phyloP scores from a whole-genome alignment of 306 rosid species.

The Pyrus bretschneideri region DNA sequence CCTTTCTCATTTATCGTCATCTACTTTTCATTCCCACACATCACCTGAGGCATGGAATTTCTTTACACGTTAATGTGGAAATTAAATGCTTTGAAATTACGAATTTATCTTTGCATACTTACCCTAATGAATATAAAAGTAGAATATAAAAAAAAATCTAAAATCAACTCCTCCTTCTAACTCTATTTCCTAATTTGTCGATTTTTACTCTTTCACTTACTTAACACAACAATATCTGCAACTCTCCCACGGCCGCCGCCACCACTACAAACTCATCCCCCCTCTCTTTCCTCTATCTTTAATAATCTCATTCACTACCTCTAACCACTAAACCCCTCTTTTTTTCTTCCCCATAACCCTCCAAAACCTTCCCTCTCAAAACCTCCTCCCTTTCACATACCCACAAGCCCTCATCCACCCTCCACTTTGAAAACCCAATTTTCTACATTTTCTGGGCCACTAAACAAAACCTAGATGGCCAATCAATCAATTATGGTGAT shows the following conservation, averaged over 20 bases:
- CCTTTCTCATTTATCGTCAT: no score
- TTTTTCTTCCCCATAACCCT: constrained; percentile 23
- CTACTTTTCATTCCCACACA: no score
- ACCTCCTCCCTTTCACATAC: not conserved
- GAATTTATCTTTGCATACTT: no score
- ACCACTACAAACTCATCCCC: not conserved
- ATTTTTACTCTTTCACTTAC: not conserved
- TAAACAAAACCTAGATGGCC: constrained; percentile 4
- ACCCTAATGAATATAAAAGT: no score
- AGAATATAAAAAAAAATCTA: not conserved
- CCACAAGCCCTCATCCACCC: not conserved
- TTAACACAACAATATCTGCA: not conserved
- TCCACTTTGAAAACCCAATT: constrained; percentile 28
- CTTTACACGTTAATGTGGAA: no score
- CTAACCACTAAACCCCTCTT: not conserved
- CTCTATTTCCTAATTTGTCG: not conserved
- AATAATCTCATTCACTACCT: constrained; percentile 9
- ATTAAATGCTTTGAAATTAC: no score
- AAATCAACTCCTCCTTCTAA: not conserved
- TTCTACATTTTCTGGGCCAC: constrained; percentile 16
- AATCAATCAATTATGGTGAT: not conserved
- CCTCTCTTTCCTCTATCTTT: constrained; percentile 25
- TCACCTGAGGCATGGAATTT: no score
- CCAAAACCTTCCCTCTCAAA: constrained; percentile 5
- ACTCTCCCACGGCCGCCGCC: constrained; percentile 24